These are phyloP conservation scores for Cladorrhinum sp. DNA, from an alignment of 2,329 filamentous ascomycete genomes.

Conservation along the genomic window DNA sequence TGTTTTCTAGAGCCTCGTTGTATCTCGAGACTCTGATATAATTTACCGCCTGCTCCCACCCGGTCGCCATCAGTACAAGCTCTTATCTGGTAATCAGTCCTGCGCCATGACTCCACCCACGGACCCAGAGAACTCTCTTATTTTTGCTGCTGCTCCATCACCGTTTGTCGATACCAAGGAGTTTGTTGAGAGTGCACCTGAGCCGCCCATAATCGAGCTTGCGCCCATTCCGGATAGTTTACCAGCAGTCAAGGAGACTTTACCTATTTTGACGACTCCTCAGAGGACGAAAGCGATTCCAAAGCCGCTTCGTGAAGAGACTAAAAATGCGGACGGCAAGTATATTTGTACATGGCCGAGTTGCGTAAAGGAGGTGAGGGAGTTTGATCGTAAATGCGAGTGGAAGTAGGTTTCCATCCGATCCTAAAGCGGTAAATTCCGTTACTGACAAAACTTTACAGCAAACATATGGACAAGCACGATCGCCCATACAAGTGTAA, in stretches of 20 bases:
- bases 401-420: constrained; percentile 71
- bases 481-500: constrained; percentile 87
- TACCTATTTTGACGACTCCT: constrained; percentile 28
- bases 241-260: constrained; percentile 28
- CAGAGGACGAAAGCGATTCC: constrained; percentile 52
- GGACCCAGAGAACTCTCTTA: no score
- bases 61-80: no score
- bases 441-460: constrained; percentile 37
- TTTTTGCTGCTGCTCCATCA: background rate
- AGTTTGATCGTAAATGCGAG: constrained; percentile 82
- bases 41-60: no score
- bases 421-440: background rate
- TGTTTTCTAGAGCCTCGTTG: no score
- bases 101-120: no score
- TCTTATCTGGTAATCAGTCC: no score
- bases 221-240: constrained; percentile 23
- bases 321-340: constrained; percentile 68
- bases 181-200: constrained; percentile 14
- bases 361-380: constrained; percentile 62
- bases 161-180: background rate
- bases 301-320: constrained; percentile 56
- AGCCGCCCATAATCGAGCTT: constrained; percentile 38
- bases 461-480: constrained; percentile 98
- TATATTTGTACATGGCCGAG: constrained; percentile 70
- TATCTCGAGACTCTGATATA: no score